phyloP scores from a whole-genome alignment of 192 early-diverging fungal genomes.

The Entomortierella beljakovae region DNA sequence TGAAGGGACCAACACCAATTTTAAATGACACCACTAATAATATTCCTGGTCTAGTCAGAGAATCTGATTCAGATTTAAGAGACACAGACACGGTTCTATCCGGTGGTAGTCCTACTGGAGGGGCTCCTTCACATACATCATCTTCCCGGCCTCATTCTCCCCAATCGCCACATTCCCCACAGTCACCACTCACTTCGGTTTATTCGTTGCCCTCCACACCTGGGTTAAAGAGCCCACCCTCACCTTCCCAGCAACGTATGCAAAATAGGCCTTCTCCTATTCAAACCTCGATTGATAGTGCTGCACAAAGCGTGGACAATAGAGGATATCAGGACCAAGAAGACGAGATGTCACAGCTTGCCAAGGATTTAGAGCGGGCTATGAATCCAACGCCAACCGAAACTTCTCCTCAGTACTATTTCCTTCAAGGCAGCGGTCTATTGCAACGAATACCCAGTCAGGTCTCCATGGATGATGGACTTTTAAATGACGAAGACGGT shows the following conservation, averaged over 20 bases:
- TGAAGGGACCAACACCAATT: not conserved
- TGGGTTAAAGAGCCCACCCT: slow-evolving; percentile 10
- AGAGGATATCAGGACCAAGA: not conserved
- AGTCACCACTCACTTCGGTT: not conserved
- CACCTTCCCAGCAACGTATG: slow-evolving; percentile 21
- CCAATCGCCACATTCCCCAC: slow-evolving; percentile 17
- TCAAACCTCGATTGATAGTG: slow-evolving; percentile 10
- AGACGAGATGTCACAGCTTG: slow-evolving; percentile 28
- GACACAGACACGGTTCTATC: not conserved
- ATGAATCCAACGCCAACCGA: slow-evolving; percentile 52
- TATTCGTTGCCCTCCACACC: not conserved
- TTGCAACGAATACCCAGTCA: slow-evolving; percentile 30
- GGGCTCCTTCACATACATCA: not conserved
- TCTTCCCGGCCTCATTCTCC: slow-evolving; percentile 8
- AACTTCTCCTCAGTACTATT: slow-evolving; percentile 29
- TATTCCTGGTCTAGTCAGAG: not conserved
- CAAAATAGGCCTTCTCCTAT: slow-evolving; percentile 37
- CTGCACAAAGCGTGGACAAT: not conserved
- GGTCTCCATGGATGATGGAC: slow-evolving; percentile 39
- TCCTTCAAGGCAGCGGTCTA: slow-evolving; percentile 37
- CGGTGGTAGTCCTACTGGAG: not conserved
- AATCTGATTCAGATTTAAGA: not conserved
- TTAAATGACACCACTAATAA: not conserved
- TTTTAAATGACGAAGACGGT: slow-evolving; percentile 22
- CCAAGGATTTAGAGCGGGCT: slow-evolving; percentile 33